Conservation (phyloP, 768 basidiomycete species). For the Naganishia vishniacii region DNA sequence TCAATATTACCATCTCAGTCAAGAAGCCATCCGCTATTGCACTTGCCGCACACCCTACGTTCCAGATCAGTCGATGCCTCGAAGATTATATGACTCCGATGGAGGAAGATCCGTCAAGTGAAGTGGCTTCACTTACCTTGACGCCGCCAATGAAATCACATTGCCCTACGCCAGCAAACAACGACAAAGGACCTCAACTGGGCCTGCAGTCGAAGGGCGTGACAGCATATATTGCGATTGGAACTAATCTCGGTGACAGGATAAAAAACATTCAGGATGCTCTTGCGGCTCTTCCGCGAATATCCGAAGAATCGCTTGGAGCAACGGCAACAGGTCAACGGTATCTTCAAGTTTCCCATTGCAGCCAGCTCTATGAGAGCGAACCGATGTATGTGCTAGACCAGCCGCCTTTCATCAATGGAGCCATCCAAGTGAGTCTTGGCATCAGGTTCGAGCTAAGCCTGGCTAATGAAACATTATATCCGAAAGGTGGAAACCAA, state of each 20-base stretch:
- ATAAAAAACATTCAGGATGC: slow-evolving; percentile 76
- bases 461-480: neutral
- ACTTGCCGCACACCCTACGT: slow-evolving; percentile 62
- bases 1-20: slow-evolving; percentile 56
- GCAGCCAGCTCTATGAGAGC: slow-evolving; percentile 88
- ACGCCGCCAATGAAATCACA: neutral
- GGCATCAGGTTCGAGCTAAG: neutral
- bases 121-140: neutral
- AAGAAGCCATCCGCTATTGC: slow-evolving; percentile 69
- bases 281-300: slow-evolving; percentile 50
- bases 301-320: slow-evolving; percentile 50
- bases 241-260: slow-evolving; percentile 84
- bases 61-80: slow-evolving; percentile 54
- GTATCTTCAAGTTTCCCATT: slow-evolving; percentile 56
- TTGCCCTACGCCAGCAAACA: neutral
- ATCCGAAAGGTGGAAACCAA: slow-evolving; percentile 67
- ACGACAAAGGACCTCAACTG: neutral
- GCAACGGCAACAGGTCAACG: slow-evolving; percentile 48
- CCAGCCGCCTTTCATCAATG: slow-evolving; percentile 82
- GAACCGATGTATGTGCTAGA: slow-evolving; percentile 92
- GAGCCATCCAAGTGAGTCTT: slow-evolving; percentile 71
- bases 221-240: slow-evolving; percentile 66
- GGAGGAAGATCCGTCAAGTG: neutral
- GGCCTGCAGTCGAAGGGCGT: neutral
- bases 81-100: slow-evolving; percentile 27